Evolutionary conservation across 176 grass and related monocot species (phyloP).

Genomic region (Zoysia japonica): DNA sequence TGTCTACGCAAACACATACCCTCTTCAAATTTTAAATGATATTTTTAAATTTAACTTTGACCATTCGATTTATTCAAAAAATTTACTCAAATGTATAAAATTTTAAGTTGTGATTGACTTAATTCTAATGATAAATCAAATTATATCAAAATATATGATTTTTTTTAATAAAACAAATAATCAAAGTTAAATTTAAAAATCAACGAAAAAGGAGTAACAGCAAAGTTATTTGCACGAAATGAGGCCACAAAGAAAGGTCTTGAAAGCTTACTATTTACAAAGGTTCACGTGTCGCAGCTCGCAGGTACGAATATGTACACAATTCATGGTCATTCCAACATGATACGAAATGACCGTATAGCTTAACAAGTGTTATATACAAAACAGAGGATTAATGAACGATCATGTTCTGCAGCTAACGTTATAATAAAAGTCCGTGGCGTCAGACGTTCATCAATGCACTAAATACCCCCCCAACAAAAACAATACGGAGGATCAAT

Average conservation of each 20-base stretch:
- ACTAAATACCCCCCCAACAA: constrained; percentile 20
- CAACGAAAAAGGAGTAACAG: too few relatives aligned
- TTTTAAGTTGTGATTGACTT: too few relatives aligned
- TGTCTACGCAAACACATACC: too few relatives aligned
- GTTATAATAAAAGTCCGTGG: constrained; percentile 22
- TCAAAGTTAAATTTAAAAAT: too few relatives aligned
- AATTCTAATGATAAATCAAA: too few relatives aligned
- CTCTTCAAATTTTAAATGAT: too few relatives aligned
- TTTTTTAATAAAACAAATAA: too few relatives aligned
- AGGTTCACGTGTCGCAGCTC: not conserved
- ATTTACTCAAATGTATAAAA: too few relatives aligned
- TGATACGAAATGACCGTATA: not conserved
- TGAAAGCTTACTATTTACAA: constrained; percentile 4
- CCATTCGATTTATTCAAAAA: too few relatives aligned
- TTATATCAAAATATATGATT: too few relatives aligned
- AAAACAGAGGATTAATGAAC: not conserved
- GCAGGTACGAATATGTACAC: constrained; percentile 25
- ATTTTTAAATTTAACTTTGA: too few relatives aligned
- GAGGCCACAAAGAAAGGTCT: not conserved
- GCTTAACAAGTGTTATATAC: constrained; percentile 18
- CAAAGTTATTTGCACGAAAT: too few relatives aligned
- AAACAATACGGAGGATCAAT: constrained; percentile 34
- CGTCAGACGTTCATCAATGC: constrained; percentile 8
- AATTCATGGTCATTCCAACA: constrained; percentile 27
- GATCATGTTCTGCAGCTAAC: constrained; percentile 19